Conservation (phyloP, 352 stramenopile species). For the Hyaloperonospora brassicae region DNA sequence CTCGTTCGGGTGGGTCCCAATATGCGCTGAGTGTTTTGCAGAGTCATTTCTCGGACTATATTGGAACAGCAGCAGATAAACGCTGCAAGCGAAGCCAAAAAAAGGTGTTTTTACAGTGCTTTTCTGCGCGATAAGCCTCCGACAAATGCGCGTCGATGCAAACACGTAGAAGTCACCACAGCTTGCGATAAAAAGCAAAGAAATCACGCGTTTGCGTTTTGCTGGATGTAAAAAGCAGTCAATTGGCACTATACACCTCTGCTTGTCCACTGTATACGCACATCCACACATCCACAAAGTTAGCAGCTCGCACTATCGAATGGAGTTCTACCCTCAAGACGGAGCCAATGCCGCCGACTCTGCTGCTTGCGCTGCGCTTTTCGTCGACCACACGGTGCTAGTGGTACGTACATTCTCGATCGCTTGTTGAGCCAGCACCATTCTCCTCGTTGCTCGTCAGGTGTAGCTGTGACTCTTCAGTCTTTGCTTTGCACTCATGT, state of each 20-base stretch:
- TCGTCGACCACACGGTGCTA: conserved; percentile 46
- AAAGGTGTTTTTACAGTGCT: no score
- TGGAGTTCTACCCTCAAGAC: conserved; percentile 46
- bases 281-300: background rate
- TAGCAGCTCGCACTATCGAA: conserved; percentile 1
- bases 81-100: no score
- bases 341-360: conserved; percentile 20
- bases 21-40: no score
- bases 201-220: no score
- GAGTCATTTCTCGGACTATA: no score
- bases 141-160: no score
- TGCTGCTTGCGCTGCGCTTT: conserved; percentile 25
- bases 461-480: conserved; percentile 1
- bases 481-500: background rate
- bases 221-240: no score
- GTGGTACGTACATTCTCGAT: conserved; percentile 30
- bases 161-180: no score
- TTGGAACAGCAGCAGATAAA: no score
- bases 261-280: background rate
- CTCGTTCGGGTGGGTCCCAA: no score
- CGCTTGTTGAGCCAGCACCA: background rate
- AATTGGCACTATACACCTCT: background rate
- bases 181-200: no score
- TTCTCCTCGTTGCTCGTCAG: background rate
- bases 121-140: no score